phyloP scores from a whole-genome alignment of 345 rosid genomes.

The Lepidium aucheri region DNA sequence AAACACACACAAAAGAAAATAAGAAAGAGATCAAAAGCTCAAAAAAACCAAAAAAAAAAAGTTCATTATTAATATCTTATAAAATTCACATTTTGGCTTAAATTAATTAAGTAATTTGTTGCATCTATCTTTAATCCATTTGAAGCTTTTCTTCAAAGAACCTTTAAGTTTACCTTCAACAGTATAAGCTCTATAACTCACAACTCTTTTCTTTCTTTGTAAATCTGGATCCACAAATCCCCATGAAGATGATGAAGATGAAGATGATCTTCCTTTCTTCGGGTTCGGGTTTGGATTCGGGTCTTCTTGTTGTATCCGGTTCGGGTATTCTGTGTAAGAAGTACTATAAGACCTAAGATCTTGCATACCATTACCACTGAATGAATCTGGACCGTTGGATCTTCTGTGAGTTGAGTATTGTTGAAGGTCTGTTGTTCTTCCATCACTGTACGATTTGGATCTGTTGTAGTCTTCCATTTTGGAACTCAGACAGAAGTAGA shows the following conservation, averaged over 20 bases:
- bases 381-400: constrained; percentile 23
- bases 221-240: constrained; percentile 58
- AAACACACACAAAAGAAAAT: not conserved
- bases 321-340: constrained; percentile 31
- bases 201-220: constrained; percentile 66
- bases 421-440: constrained; percentile 32
- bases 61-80: not conserved
- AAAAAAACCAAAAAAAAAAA: not conserved
- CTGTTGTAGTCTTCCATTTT: constrained; percentile 64
- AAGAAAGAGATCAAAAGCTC: not conserved
- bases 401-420: not conserved
- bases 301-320: constrained; percentile 6
- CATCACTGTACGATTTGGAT: constrained; percentile 50
- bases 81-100: not conserved
- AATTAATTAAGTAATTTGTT: constrained; percentile 29
- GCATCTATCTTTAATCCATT: constrained; percentile 55
- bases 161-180: constrained; percentile 76
- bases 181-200: constrained; percentile 53
- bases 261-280: constrained; percentile 42
- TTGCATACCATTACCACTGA: constrained; percentile 35
- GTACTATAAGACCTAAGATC: constrained; percentile 60
- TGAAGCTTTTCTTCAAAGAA: constrained; percentile 53
- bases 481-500: not conserved
- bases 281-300: constrained; percentile 24
- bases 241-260: constrained; percentile 47